Base-by-base conservation (phyloP, 106 monocot species). In the Dendrobium nobile region DNA sequence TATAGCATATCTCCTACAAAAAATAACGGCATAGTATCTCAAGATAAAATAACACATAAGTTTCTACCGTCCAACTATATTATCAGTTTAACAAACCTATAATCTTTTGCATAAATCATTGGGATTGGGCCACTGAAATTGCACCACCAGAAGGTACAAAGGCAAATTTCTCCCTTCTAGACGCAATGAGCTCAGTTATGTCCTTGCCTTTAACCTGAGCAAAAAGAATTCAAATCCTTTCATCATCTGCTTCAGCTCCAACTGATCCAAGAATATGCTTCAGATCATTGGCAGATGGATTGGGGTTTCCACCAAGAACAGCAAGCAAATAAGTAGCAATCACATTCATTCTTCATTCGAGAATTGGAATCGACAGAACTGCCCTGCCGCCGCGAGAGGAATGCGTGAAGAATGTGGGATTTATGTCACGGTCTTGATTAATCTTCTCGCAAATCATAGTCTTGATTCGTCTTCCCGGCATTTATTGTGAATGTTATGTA, bases 71-170 rank as follows among this genome's bases (percentile, higher is more conserved):
- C 64, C 9, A 11, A 64, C 20, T 24, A 64, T 13, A 72, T 13
- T 26, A 72, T 72, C 13, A 4, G 70, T 37, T 72, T 28, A 16
- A 78, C 87, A 84, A 42, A 95, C 97, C 94, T 86, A 77, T 95
- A 98, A 47, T 91, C 87, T 79, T 89, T 91, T 73, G 97, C 94
- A 80, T 82, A 84, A 56, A 95, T 94, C 72, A 87, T 95, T 47
- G 97, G 92, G 77, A 85, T 85, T 84, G 88, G 88, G 22, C 97
- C 97, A 79, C 88, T 95, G 11, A 98, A 87, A 83, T 92, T 95
- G 77, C 95, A 54, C 82, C 77, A 28, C 75, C 82, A 33, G 82
- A 82, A 24, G 82, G 77, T 19, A 82, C 82, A 3, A 77, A 82
- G 64, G 82, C 82, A 31, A 82, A 82, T 27, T 82, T n/a, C 67